These are phyloP conservation scores for Mucor piriformis DNA, from an alignment of 371 early-diverging fungal genomes.

Conservation along the genomic window DNA sequence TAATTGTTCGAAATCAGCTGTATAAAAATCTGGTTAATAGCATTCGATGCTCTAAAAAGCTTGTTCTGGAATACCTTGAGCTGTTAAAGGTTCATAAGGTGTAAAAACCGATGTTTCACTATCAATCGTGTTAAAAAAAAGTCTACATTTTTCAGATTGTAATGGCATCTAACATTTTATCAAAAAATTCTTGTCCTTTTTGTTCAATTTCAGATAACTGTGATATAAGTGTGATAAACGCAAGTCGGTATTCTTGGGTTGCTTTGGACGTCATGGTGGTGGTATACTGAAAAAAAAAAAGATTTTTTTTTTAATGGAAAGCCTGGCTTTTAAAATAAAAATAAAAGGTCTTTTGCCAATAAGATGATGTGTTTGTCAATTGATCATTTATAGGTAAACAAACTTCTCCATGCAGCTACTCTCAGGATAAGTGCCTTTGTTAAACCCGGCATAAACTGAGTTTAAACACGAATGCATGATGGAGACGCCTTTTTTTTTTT, in stretches of 20 bases:
- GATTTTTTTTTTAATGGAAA: too few species aligned
- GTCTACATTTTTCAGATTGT: neutral
- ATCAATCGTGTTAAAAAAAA: slow-evolving; percentile 1
- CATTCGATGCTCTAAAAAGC: too few species aligned
- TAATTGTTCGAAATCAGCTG: slow-evolving; percentile 48
- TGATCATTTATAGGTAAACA: too few species aligned
- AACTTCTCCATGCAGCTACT: too few species aligned
- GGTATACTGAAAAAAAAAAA: neutral
- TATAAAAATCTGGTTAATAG: neutral
- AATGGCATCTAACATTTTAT: slow-evolving; percentile 36
- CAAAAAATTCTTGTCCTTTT: slow-evolving; percentile 49
- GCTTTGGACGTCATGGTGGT: slow-evolving; percentile 46
- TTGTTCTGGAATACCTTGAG: slow-evolving; percentile 37
- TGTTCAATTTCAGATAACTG: slow-evolving; percentile 48
- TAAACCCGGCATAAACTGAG: too few species aligned
- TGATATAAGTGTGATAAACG: slow-evolving; percentile 48
- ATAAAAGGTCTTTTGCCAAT: too few species aligned
- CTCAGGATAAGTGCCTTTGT: too few species aligned
- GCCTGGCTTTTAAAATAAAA: too few species aligned
- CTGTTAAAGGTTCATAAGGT: slow-evolving; percentile 37
- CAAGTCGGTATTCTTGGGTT: slow-evolving; percentile 49
- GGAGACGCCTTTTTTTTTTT: too few species aligned
- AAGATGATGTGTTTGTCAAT: too few species aligned
- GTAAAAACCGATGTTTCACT: slow-evolving; percentile 43
- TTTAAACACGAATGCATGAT: too few species aligned